Base-by-base conservation (phyloP, 2,329 filamentous ascomycete genomes). In the Trichophyton benhamiae region DNA sequence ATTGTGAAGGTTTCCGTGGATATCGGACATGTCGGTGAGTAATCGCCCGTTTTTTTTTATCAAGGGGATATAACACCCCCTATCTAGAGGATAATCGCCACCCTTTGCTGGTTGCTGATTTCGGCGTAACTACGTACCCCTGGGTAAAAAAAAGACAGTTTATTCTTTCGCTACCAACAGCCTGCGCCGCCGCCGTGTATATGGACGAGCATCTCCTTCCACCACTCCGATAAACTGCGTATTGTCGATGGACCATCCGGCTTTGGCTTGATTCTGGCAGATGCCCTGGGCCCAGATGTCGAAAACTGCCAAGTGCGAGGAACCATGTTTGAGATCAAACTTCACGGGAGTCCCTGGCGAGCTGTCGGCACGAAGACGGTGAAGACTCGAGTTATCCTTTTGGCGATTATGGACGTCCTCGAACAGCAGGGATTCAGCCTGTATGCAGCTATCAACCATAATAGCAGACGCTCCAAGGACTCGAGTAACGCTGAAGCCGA, bases 371-470 rank as follows among this genome's bases (percentile, higher is more conserved):
- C 68, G 49, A 70, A 73, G 58, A 74, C 73, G 2, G 72, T 76
- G 68, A 66, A 60, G n/a, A 70, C 68, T 9, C 67, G 73, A 25
- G 63, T 71, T 58, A 58, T 75, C 55, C 57, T 76, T 42, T 64
- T 76, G 63, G 69, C 62, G 44, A 63, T 76, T 63, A 61, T 75
- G 62, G 71, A 72, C 53, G 63, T 62, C 13, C 64, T 76, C 27
- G 75, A 76, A 62, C 65, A 64, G 3, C 67, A 72, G 58, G 74
- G 74, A 0, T 76, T 73, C 70, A 71, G 69, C 55, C 67, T 76
- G 13, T 76, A 76, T 66, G 72, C 72, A 1, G 74, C 72, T 62
- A 67, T 77, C 30, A 71, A 75, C 62, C 72, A 75, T 60, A 62
- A 67, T 61, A 61, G 65, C 22, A 52, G 65, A 46, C 30, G 68